Evolutionary conservation across 805 yeast genomes (phyloP), one percentile per base, ranked within the genome.

Genomic region (Teunomyces funiuensis): DNA sequence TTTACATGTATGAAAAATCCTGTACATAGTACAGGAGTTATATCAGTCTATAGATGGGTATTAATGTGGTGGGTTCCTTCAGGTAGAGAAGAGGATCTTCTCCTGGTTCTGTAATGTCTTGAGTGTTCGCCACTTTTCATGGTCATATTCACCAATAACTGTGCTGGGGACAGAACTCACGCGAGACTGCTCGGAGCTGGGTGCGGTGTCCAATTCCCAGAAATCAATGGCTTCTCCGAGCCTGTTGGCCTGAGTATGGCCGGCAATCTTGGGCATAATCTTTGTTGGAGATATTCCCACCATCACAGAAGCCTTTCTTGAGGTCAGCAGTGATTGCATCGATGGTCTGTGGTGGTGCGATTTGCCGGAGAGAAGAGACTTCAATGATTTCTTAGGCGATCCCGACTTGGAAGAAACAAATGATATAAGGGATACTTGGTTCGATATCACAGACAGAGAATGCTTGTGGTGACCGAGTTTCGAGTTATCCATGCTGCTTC

Each of bases 81-180:
- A 17, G 17, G 28, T 25, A 14, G 27, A 29, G 25, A 31, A 36
- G 8, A 19, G 29, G 8, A 26, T 9, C 8, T 29, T 39, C 23
- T 42, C 48, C 28, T 49, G 38, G 22, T 45, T 42, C 28, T 47
- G 57, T 38, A 74, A 48, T 16, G 67, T 54, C 49, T 73, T 71
- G 46, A 80, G 65, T 0, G 79, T 75, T 42, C 74, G 65, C 85
- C 85, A 80, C 55, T 81, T 81, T 54, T 81, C 87, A 51, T 75
- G 64, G 51, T 81, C 87, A 53, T 81, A 81, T 52, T 79, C 79
- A 0, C 86, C 85, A 41, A 80, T 72, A 3, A 78, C 80, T 9
- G 73, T 79, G 29, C 80, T 70, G 0, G 86, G 85, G 28, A 71
- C 45, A 52, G 74, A 60, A 60, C 77, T 53, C 30, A 61, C 68